Evolutionary conservation across 2,329 filamentous ascomycete genomes (phyloP), one percentile per base, ranked within the genome.

Genomic region (Hortaea werneckii): DNA sequence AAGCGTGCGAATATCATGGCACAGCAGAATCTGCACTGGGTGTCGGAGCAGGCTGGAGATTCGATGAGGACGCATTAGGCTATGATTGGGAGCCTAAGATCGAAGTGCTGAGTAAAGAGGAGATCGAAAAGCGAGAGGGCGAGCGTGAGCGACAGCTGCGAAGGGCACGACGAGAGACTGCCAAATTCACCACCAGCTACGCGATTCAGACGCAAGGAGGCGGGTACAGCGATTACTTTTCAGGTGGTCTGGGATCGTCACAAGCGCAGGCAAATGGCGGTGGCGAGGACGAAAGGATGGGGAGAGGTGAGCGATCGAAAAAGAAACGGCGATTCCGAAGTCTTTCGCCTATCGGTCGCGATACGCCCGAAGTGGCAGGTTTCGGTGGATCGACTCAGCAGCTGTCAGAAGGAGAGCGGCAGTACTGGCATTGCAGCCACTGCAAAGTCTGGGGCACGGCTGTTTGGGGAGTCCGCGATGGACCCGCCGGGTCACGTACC

Each of bases 101-200:
- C 13, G 72, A 75, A 54, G 67, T 71, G 0, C 69, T 98, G 2
- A 89, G 83, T 35, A 94, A 95, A 57, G 92, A 98, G 58, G 92
- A 98, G 61, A 96, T 98, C 44, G 92, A 98, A 67, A 94, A 94
- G 70, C 80, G 92, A 29, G 92, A 98, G 66, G 87, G 87, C 43
- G 92, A 98, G 62, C 79, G 92, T 37, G 92, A 98, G 66, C 76
- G 92, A 45, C 87, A 96, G 66, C 84, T 95, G 37, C 77, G 92
- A 48, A 77, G 92, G 48, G 69, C 95, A 51, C 78, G 92, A 46
- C 77, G 92, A 61, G 92, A 98, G 65, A 96, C 90, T 7, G 90
- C 90, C 1, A 78, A 88, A 27, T 95, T 96, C 64, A 61, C 62
- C 3, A 60, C 56, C 4, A 56, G 47, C 11, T 54, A 55, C 40